Evolutionary conservation across 192 early-diverging fungal species (phyloP).

Genomic region (Allomyces javanicus): DNA sequence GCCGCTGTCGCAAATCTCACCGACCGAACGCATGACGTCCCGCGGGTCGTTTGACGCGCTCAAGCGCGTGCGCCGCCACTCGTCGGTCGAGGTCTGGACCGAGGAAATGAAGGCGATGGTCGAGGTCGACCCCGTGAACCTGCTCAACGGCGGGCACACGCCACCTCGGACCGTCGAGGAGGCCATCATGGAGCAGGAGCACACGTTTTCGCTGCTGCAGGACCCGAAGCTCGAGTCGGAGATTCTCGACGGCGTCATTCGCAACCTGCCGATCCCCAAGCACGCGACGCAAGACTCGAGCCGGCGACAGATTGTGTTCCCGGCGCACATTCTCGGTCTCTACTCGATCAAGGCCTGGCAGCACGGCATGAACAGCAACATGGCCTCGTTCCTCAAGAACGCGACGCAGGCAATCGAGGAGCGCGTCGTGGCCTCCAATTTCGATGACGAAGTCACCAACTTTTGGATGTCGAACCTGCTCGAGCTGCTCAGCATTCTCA

Average conservation of each 20-base stretch:
- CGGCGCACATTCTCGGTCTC: slow-evolving; percentile 76
- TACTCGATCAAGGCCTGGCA: slow-evolving; percentile 70
- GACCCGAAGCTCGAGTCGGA: slow-evolving; percentile 33
- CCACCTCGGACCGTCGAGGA: background rate
- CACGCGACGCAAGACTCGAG: slow-evolving; percentile 53
- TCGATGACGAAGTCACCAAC: slow-evolving; percentile 15
- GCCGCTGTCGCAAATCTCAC: too few relatives aligned
- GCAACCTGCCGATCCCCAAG: slow-evolving; percentile 71
- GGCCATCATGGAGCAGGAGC: background rate
- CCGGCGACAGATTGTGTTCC: slow-evolving; percentile 81
- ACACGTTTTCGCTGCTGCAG: slow-evolving; percentile 3
- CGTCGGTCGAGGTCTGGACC: background rate
- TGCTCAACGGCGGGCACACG: background rate
- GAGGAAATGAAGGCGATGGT: background rate
- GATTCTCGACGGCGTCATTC: slow-evolving; percentile 74
- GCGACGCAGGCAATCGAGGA: slow-evolving; percentile 66
- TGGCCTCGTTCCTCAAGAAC: slow-evolving; percentile 64
- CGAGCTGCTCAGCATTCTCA: slow-evolving; percentile 79
- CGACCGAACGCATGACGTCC: too few relatives aligned
- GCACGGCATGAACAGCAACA: slow-evolving; percentile 59
- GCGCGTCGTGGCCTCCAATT: slow-evolving; percentile 25
- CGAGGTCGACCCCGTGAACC: background rate
- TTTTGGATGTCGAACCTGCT: slow-evolving; percentile 97
- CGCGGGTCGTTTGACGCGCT: background rate
- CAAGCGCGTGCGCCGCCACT: background rate